These are phyloP conservation scores for Dalbergia cultrata DNA, from an alignment of 306 rosid species.

Conservation along the genomic window DNA sequence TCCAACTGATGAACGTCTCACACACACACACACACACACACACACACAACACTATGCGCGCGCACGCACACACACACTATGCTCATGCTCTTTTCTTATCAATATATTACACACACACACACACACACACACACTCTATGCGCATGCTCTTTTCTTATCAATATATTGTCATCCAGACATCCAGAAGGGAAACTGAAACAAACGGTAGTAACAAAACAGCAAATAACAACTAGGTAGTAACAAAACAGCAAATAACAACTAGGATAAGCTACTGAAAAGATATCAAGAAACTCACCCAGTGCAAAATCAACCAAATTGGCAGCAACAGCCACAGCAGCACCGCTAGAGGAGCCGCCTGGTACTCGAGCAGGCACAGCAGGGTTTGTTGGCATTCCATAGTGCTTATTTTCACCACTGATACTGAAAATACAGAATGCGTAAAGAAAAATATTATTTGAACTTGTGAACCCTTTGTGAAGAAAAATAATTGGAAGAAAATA, in stretches of 20 bases:
- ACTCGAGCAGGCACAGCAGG: conserved; percentile 74
- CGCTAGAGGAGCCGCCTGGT: conserved; percentile 95
- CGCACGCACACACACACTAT: too few relatives aligned
- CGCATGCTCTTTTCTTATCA: not conserved
- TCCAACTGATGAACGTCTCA: too few relatives aligned
- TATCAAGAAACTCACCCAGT: conserved; percentile 67
- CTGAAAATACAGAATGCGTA: conserved; percentile 56
- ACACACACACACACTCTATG: too few relatives aligned
- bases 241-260: not conserved
- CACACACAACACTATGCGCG: too few relatives aligned
- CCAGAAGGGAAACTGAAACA: not conserved
- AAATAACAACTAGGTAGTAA: not conserved
- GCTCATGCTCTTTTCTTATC: not conserved
- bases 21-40: too few relatives aligned
- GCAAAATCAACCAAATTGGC: conserved; percentile 88
- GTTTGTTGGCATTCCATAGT: conserved; percentile 81
- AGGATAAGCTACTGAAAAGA: not conserved
- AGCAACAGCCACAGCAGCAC: conserved; percentile 96
- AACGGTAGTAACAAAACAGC: not conserved
- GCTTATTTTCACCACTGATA: conserved; percentile 82
- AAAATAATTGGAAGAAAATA: conserved; percentile 2
- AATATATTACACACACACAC: too few relatives aligned
- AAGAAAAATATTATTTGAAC: not conserved
- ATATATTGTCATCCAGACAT: not conserved
- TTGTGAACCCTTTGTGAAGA: not conserved